Conservation (phyloP, 495 filamentous ascomycete species). For the Podospora didyma region DNA sequence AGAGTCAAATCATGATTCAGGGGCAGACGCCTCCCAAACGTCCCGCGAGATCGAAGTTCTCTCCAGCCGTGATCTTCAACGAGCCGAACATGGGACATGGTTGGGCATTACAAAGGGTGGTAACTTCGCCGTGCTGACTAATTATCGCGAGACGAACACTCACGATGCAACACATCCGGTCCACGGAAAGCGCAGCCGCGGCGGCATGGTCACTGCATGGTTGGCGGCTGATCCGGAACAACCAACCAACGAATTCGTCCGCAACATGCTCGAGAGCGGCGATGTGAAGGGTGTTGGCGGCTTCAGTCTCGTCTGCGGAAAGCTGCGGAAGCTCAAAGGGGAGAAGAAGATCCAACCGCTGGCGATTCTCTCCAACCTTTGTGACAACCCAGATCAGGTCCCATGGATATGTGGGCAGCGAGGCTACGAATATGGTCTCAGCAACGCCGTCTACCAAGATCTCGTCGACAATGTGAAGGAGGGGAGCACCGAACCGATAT, state of each 20-base stretch:
- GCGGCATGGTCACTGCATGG: conserved; percentile 84
- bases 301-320: conserved; percentile 87
- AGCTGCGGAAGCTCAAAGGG: conserved; percentile 44
- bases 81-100: conserved; percentile 75
- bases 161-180: conserved; percentile 48
- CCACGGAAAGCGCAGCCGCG: conserved; percentile 63
- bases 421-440: conserved; percentile 72
- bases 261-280: conserved; percentile 60
- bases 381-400: conserved; percentile 56
- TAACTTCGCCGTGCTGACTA: conserved; percentile 86
- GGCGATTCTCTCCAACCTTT: conserved; percentile 87
- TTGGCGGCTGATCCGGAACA: conserved; percentile 51
- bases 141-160: conserved; percentile 77
- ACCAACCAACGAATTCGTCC: conserved; percentile 61
- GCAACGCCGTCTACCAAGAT: conserved; percentile 76
- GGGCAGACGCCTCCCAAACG: conserved; percentile 1
- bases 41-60: conserved; percentile 37
- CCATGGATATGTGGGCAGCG: conserved; percentile 63
- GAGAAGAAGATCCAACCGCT: conserved; percentile 56
- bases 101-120: conserved; percentile 82
- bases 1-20: conserved; percentile 9
- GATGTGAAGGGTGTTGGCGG: conserved; percentile 76
- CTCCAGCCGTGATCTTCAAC: conserved; percentile 48
- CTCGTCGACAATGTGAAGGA: conserved; percentile 27
- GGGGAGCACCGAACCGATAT: conserved; percentile 32